Base-by-base conservation (phyloP, 495 filamentous ascomycete species). In the Corynascus novoguineensis region DNA sequence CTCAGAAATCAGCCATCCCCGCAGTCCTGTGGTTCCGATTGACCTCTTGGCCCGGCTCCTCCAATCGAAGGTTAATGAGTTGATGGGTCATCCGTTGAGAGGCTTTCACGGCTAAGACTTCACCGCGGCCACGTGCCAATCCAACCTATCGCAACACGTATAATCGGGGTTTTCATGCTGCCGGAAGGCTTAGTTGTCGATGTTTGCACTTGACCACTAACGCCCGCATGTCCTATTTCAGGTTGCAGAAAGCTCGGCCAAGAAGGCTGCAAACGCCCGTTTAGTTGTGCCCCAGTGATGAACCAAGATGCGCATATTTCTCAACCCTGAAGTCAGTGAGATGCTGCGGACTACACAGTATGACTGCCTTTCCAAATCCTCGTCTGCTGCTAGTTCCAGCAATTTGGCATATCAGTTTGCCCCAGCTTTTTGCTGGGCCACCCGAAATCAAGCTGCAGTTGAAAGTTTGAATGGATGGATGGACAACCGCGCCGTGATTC, bases 401-500 rank as follows among this genome's bases (percentile, higher is more conserved):
- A 24, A 56, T 49, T 35, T 56, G 42, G 50, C 48, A 53, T n/a
- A 15, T 24, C 17, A 9, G 14, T 45, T 11, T 35, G n/a, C 29
- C 32, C 47, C 35, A 41, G 52, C 44, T 50, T 48, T 50, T 46
- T 22, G 41, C 32, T 58, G 46, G 53, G 47, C 59, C 64, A 55
- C 35, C 56, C 60, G 25, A 49, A 54, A 54, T 40, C 49, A 59
- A 62, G 59, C 42, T 59, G 45, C 59, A 64, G 53, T 57, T 51
- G 52, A 53, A 53, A 56, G 60, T n/a, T n/a, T n/a, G n/a, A n/a
- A n/a, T n/a, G n/a, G n/a, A n/a, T n/a, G n/a, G 62, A 61, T 28
- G 56, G 50, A 58, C 60, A 34, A 52, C 53, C 5, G 55, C 67
- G 66, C 42, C 50, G 66, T 71, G 66, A 59, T 55, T 56, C 60